Evolutionary conservation across 805 yeast species (phyloP).

Genomic region (Starmerella cellae): DNA sequence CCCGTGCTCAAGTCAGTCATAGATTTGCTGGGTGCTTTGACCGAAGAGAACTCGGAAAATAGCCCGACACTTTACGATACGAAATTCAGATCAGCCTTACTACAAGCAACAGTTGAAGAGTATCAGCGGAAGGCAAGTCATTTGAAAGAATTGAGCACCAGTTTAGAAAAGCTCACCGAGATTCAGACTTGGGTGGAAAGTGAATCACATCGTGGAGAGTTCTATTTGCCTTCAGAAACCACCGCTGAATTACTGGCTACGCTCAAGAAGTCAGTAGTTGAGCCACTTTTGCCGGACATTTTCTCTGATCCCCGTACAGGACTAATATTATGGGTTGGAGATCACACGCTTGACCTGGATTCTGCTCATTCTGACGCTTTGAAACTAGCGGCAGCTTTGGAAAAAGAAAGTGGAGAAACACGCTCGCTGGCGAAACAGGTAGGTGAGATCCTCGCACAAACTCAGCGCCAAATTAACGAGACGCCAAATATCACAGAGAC

Average conservation of each 20-base stretch:
- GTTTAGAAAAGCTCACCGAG: not conserved
- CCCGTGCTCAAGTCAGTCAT: slow-evolving; percentile 6
- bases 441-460: not conserved
- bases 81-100: slow-evolving; percentile 8
- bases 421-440: slow-evolving; percentile 5
- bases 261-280: slow-evolving; percentile 8
- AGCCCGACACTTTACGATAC: slow-evolving; percentile 15
- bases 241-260: slow-evolving; percentile 5
- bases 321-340: slow-evolving; percentile 14
- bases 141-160: not conserved
- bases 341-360: no score
- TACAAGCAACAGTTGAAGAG: not conserved
- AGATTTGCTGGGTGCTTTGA: slow-evolving; percentile 14
- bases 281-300: slow-evolving; percentile 7
- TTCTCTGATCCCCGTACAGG: slow-evolving; percentile 10
- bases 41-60: slow-evolving; percentile 8
- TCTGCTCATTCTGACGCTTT: slow-evolving; percentile 3
- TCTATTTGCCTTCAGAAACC: slow-evolving; percentile 14
- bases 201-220: slow-evolving; percentile 9
- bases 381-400: slow-evolving; percentile 15
- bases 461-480: slow-evolving; percentile 5
- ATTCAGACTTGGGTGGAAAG: slow-evolving; percentile 11
- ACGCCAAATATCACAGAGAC: not conserved
- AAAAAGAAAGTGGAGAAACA: not conserved
- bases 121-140: not conserved